Percentiles rank a stretch among this genome's conserved stretches.
phyloP scores from a whole-genome alignment of 2,329 filamentous ascomycete species.

The Immersiporthe knoxdaviesiana region DNA sequence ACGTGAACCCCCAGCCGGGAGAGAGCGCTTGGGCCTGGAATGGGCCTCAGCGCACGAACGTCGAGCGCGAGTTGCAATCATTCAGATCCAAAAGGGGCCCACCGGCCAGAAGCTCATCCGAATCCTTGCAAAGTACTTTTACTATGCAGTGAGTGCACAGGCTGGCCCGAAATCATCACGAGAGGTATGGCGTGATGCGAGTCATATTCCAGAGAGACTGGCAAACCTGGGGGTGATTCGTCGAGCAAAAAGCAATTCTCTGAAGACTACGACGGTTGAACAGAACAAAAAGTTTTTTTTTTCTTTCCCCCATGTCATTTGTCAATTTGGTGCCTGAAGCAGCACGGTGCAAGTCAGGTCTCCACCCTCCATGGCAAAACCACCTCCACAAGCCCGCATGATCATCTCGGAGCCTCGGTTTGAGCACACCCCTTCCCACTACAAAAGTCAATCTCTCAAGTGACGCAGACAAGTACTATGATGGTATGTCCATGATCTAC shows the following conservation, averaged over 20 bases:
- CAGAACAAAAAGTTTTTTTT: neutral
- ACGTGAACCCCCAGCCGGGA: slow-evolving; percentile 25
- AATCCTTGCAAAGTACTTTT: too few species aligned
- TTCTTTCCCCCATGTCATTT: neutral
- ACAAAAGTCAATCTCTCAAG: neutral
- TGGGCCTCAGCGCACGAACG: slow-evolving; percentile 10
- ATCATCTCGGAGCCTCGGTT: neutral
- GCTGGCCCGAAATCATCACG: neutral
- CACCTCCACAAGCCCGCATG: neutral
- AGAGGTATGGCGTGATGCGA: slow-evolving; percentile 10
- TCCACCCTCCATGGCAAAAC: neutral
- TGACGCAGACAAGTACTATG: neutral
- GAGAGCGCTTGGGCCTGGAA: slow-evolving; percentile 17
- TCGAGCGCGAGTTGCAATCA: neutral
- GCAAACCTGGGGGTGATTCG: neutral
- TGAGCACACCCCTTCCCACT: neutral
- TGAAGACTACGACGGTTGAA: neutral
- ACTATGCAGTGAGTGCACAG: neutral
- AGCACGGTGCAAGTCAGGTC: neutral
- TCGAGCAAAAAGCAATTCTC: neutral
- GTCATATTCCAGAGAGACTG: slow-evolving; percentile 8
- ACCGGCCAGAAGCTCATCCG: neutral
- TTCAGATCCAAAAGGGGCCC: neutral
- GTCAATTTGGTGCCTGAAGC: slow-evolving; percentile 8
- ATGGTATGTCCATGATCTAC: neutral